These are phyloP conservation scores for Dendrothele bispora DNA, from an alignment of 768 basidiomycete species.

Conservation along the genomic window DNA sequence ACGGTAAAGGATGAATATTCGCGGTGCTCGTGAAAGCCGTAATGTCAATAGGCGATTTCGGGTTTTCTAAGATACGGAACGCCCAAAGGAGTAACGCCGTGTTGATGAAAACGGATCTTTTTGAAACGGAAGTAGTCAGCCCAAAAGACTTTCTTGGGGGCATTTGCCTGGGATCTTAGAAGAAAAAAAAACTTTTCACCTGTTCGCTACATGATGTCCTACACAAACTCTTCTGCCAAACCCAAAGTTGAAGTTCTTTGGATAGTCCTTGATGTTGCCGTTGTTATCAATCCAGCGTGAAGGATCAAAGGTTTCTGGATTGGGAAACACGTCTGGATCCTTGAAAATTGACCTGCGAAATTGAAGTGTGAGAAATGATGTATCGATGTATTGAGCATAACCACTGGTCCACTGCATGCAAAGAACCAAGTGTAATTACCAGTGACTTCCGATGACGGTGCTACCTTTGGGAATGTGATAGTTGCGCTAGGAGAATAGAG, in stretches of 20 bases:
- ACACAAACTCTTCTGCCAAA: conserved; percentile 63
- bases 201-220: conserved; percentile 55
- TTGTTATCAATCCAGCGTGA: conserved; percentile 52
- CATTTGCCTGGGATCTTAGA: neutral
- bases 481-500: conserved; percentile 29
- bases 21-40: conserved; percentile 63
- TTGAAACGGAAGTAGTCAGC: neutral
- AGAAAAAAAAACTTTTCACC: no score
- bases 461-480: conserved; percentile 56
- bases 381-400: no score
- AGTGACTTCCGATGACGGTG: conserved; percentile 60
- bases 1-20: conserved; percentile 62
- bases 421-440: conserved; percentile 41
- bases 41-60: conserved; percentile 54
- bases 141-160: neutral
- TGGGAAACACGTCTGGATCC: conserved; percentile 54
- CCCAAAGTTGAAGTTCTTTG: conserved; percentile 53
- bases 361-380: no score
- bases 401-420: no score
- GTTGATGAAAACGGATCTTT: conserved; percentile 63
- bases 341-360: conserved; percentile 52
- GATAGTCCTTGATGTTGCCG: conserved; percentile 50
- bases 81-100: conserved; percentile 65
- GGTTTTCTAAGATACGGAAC: conserved; percentile 55
- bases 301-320: conserved; percentile 60